Percentiles rank a stretch among this genome's conserved stretches.
These are phyloP conservation scores for Phytopythium delawarense DNA, from an alignment of 352 stramenopile genomes.

Conservation along the genomic window DNA sequence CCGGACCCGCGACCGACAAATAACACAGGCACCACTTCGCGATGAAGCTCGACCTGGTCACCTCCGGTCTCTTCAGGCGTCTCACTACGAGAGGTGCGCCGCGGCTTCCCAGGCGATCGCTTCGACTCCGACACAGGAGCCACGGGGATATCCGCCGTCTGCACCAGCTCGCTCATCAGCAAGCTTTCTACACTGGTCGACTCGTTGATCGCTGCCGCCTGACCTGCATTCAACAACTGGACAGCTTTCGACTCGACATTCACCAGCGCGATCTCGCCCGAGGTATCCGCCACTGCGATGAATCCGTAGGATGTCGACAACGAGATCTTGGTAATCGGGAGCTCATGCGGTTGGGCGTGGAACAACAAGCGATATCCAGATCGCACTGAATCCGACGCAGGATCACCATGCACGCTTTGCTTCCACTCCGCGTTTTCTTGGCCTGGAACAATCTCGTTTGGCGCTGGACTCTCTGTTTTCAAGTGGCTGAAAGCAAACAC, in stretches of 20 bases:
- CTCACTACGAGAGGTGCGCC: background rate
- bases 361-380: constrained; percentile 21
- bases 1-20: constrained; percentile 68
- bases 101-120: constrained; percentile 4
- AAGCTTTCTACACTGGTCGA: constrained; percentile 54
- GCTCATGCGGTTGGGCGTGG: constrained; percentile 53
- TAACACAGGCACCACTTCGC: constrained; percentile 52
- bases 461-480: constrained; percentile 4
- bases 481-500: constrained; percentile 41
- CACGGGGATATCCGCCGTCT: constrained; percentile 51
- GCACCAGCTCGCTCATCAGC: constrained; percentile 57
- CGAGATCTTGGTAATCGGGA: constrained; percentile 44
- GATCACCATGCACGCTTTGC: background rate
- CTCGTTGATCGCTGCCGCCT: constrained; percentile 33
- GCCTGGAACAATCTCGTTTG: background rate
- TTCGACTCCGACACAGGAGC: constrained; percentile 1
- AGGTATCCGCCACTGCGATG: constrained; percentile 46
- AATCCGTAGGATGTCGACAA: constrained; percentile 48
- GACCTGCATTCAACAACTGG: constrained; percentile 56
- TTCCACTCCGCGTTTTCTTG: background rate
- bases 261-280: constrained; percentile 56
- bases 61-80: constrained; percentile 1
- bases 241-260: constrained; percentile 44
- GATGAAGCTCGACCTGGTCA: constrained; percentile 28
- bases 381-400: background rate